Conservation (phyloP, 768 basidiomycete species). For the Lactarius sp. region DNA sequence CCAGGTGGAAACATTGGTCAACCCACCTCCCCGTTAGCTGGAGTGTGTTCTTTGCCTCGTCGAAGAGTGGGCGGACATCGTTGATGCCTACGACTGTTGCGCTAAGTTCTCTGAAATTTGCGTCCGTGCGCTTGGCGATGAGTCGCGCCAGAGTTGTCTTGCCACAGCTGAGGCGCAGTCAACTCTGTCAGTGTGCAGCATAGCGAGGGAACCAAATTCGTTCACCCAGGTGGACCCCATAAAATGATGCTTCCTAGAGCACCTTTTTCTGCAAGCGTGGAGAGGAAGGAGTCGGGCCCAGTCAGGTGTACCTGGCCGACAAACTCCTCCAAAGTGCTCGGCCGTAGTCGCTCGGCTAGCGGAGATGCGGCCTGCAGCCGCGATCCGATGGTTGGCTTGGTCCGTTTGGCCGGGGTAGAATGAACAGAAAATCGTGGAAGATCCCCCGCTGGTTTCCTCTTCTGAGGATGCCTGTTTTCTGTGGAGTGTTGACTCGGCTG, state of each 20-base stretch:
- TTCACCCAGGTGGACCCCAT: constrained; percentile 73
- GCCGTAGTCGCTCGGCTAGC: constrained; percentile 70
- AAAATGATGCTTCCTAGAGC: constrained; percentile 57
- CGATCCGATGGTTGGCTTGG: constrained; percentile 12
- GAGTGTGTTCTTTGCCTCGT: constrained; percentile 67
- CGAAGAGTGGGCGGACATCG: constrained; percentile 67
- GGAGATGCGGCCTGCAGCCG: constrained; percentile 41
- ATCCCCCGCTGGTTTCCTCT: constrained; percentile 5
- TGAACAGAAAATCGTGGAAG: neutral
- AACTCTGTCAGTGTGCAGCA: constrained; percentile 6
- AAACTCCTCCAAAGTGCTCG: constrained; percentile 59
- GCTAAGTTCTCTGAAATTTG: constrained; percentile 69
- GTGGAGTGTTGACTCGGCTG: neutral
- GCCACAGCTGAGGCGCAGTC: constrained; percentile 44
- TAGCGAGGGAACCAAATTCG: neutral
- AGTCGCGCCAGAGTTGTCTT: constrained; percentile 76
- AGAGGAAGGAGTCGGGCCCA: constrained; percentile 52
- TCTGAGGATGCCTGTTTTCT: neutral
- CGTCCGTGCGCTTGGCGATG: constrained; percentile 55
- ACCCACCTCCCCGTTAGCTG: constrained; percentile 58
- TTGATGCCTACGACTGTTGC: constrained; percentile 68
- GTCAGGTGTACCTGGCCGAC: constrained; percentile 68
- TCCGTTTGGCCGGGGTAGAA: constrained; percentile 2
- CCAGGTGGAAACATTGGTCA: neutral
- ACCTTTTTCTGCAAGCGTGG: constrained; percentile 46